These are phyloP conservation scores for Metschnikowia lochheadii DNA, from an alignment of 805 yeast genomes.

Conservation along the genomic window DNA sequence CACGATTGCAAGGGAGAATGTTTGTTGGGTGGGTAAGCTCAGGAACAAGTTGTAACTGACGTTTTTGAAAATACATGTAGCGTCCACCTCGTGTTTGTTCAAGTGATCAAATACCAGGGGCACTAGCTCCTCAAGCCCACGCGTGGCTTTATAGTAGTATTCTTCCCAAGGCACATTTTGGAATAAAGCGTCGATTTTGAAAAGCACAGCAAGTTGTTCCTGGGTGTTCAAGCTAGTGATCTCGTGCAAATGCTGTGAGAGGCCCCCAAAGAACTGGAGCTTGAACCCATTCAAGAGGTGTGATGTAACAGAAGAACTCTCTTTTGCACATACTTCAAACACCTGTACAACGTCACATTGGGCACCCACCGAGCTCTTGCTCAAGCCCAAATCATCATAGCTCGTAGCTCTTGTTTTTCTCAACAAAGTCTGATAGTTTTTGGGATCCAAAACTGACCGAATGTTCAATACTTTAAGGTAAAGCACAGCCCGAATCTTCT, in stretches of 20 bases:
- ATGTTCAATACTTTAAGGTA: constrained; percentile 33
- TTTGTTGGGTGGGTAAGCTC: constrained; percentile 1
- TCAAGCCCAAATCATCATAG: constrained; percentile 3
- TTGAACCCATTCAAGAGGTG: constrained; percentile 10
- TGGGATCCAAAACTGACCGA: constrained; percentile 24
- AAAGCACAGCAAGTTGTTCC: constrained; percentile 31
- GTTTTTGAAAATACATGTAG: constrained; percentile 20
- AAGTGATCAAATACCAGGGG: constrained; percentile 29
- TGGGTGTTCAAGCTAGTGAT: constrained; percentile 22
- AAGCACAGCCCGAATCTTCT: constrained; percentile 24
- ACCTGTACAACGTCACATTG: constrained; percentile 25
- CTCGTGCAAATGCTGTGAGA: constrained; percentile 17
- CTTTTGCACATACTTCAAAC: constrained; percentile 29
- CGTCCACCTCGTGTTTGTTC: constrained; percentile 33
- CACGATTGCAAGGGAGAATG: constrained; percentile 16
- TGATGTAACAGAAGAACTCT: constrained; percentile 11
- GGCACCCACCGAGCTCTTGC: background rate
- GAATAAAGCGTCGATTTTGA: constrained; percentile 30
- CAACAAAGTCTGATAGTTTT: constrained; percentile 27
- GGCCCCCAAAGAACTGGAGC: constrained; percentile 20
- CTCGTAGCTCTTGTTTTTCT: constrained; percentile 21
- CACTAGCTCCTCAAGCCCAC: constrained; percentile 35
- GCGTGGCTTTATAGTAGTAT: constrained; percentile 31
- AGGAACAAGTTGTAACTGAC: constrained; percentile 20
- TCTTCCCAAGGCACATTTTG: constrained; percentile 23